Conservation (phyloP, 2,329 filamentous ascomycete species). For the Periconia sp. region DNA sequence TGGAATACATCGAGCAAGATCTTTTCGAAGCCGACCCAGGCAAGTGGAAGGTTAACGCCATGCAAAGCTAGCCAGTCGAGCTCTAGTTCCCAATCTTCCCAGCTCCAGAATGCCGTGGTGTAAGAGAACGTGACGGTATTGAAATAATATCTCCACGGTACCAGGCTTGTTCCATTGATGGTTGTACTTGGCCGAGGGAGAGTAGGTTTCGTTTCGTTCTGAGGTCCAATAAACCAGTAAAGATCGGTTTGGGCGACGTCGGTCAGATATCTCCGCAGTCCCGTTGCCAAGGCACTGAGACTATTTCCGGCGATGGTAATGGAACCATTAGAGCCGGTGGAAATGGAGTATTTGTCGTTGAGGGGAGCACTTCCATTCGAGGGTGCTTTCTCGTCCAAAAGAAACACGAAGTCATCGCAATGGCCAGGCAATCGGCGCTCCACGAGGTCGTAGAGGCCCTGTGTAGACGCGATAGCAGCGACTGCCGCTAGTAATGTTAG, state of each 20-base stretch:
- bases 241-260: constrained; percentile 49
- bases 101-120: constrained; percentile 55
- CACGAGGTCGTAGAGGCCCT: constrained; percentile 23
- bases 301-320: constrained; percentile 20
- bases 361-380: constrained; percentile 1
- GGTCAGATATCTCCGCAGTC: constrained; percentile 47
- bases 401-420: constrained; percentile 20
- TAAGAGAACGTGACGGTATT: constrained; percentile 58
- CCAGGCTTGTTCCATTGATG: constrained; percentile 45
- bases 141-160: constrained; percentile 54
- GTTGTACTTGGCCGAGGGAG: constrained; percentile 36
- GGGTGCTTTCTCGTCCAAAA: constrained; percentile 6
- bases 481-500: constrained; percentile 1
- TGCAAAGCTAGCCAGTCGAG: constrained; percentile 57
- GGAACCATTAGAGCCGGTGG: constrained; percentile 13
- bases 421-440: constrained; percentile 23
- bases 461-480: constrained; percentile 12
- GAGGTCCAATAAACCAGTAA: constrained; percentile 51
- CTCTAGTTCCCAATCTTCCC: constrained; percentile 56
- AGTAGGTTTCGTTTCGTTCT: constrained; percentile 35
- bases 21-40: constrained; percentile 57
- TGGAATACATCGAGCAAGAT: constrained; percentile 53
- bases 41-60: constrained; percentile 55
- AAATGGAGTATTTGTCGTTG: constrained; percentile 19
- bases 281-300: constrained; percentile 19